Evolutionary conservation across 257 asterid genomes (phyloP).

Genomic region (Ilex aquifolium): DNA sequence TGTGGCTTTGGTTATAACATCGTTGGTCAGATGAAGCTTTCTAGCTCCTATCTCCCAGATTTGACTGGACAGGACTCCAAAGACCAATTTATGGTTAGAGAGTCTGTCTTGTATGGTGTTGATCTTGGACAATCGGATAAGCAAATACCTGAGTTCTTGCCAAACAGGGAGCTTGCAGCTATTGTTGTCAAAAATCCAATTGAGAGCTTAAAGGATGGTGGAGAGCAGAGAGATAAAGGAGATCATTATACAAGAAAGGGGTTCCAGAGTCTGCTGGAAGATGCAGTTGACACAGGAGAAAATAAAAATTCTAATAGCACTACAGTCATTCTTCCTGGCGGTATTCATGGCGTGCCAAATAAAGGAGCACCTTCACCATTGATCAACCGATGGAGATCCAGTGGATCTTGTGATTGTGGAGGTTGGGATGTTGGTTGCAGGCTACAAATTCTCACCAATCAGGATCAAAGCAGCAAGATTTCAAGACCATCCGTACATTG

Average conservation of each 20-base stretch:
- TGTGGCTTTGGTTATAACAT: constrained; percentile 52
- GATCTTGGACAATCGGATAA: constrained; percentile 38
- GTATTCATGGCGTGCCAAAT: constrained; percentile 58
- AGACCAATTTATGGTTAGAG: constrained; percentile 29
- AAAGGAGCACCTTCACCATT: constrained; percentile 70
- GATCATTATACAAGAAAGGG: constrained; percentile 16
- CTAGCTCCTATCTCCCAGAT: constrained; percentile 23
- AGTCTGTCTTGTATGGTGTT: constrained; percentile 58
- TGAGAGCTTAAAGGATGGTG: constrained; percentile 16
- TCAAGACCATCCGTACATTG: constrained; percentile 15
- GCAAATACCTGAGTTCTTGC: constrained; percentile 36
- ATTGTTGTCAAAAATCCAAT: constrained; percentile 36
- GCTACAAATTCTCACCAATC: constrained; percentile 54
- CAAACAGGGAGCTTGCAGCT: constrained; percentile 71
- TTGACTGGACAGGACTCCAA: constrained; percentile 14
- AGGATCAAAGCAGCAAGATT: constrained; percentile 20
- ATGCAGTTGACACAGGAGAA: constrained; percentile 13
- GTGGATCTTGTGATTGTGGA: constrained; percentile 94
- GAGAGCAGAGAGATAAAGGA: constrained; percentile 13
- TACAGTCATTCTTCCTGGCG: constrained; percentile 71
- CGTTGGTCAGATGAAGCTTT: constrained; percentile 73
- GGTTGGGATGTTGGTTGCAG: constrained; percentile 99
- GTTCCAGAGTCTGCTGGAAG: constrained; percentile 6
- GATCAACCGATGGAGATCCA: constrained; percentile 69
- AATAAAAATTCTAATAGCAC: constrained; percentile 21